These are phyloP conservation scores for Gossypium schwendimanii DNA, from an alignment of 441 rosid species.

Conservation along the genomic window DNA sequence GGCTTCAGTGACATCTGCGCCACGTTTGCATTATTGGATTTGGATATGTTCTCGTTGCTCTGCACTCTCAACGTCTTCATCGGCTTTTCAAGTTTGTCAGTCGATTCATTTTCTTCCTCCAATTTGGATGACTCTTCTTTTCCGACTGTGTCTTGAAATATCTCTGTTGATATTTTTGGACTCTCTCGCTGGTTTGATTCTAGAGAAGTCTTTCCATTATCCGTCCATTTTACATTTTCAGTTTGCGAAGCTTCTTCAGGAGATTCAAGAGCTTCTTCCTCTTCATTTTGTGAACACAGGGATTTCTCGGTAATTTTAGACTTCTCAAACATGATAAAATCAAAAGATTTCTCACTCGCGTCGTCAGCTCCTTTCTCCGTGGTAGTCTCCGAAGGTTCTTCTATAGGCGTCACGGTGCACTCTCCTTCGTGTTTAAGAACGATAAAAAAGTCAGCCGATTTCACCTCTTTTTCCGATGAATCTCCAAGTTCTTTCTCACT, in stretches of 20 bases:
- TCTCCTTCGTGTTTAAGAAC: background rate
- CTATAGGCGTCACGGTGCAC: background rate
- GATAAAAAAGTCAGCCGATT: background rate
- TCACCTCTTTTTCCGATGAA: background rate
- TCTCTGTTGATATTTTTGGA: background rate
- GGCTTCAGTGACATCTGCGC: background rate
- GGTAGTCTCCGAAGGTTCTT: background rate
- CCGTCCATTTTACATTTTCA: background rate
- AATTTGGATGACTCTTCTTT: background rate
- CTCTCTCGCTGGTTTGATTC: background rate
- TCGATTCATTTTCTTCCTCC: background rate
- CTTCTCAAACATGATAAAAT: background rate
- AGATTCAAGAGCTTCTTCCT: background rate
- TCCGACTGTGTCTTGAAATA: background rate
- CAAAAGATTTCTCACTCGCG: background rate
- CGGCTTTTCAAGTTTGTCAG: background rate
- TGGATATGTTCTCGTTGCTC: background rate
- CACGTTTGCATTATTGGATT: background rate
- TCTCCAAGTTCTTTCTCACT: background rate
- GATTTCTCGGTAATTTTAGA: background rate
- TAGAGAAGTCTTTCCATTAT: background rate
- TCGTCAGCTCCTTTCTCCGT: background rate
- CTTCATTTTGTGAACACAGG: background rate
- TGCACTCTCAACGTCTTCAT: background rate
- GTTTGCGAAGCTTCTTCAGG: background rate